Conservation (phyloP, 495 filamentous ascomycete species). For the Barbatosphaeria neglecta region DNA sequence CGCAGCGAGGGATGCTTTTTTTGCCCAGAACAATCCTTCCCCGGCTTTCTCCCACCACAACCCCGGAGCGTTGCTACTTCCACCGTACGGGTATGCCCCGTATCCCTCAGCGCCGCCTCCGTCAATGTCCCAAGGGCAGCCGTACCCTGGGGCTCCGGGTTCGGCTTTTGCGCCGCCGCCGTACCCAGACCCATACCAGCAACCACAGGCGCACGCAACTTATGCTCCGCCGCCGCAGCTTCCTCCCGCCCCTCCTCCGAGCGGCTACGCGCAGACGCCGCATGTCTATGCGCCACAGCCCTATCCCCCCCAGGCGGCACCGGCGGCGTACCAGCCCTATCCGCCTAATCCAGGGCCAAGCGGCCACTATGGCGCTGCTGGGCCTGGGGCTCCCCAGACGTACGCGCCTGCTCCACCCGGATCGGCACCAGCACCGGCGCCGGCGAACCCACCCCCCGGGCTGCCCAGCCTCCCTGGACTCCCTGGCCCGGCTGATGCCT, state of each 20-base stretch:
- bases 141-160: conserved; percentile 24
- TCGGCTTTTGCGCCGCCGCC: conserved; percentile 26
- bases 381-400: conserved; percentile 5
- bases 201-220: conserved; percentile 17
- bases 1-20: conserved; percentile 13
- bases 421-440: not conserved
- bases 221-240: conserved; percentile 26
- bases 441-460: not conserved
- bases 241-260: conserved; percentile 7
- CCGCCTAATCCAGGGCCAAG: conserved; percentile 9
- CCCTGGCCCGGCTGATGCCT: not conserved
- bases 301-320: conserved; percentile 15
- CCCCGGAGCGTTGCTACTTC: conserved; percentile 3
- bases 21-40: not conserved
- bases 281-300: conserved; percentile 7
- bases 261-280: not conserved
- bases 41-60: not conserved
- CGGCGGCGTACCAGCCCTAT: conserved; percentile 13
- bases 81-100: conserved; percentile 18
- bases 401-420: conserved; percentile 10
- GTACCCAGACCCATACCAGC: conserved; percentile 24
- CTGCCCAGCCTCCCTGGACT: too few relatives aligned
- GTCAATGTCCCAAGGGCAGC: conserved; percentile 9
- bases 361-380: conserved; percentile 5
- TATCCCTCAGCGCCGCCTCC: conserved; percentile 17